A percentile compares a stretch with the other conserved stretches of the same genome.
Evolutionary conservation across 2,329 filamentous ascomycete genomes (phyloP).

Genomic region (Diaporthe sp.): DNA sequence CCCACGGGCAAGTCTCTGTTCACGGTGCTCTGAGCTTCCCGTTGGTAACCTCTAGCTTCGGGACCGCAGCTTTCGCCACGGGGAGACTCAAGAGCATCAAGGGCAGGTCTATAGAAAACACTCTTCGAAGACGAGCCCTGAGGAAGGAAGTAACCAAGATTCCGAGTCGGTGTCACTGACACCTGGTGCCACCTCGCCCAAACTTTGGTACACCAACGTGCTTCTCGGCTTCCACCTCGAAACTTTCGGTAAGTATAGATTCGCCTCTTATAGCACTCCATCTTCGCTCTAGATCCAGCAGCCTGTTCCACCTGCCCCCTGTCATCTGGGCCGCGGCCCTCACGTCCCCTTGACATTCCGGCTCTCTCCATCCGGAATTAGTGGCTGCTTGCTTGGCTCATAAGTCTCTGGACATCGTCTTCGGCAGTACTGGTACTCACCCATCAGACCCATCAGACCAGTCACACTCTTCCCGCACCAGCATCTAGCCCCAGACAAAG

Average conservation of each 20-base stretch:
- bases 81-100: not conserved
- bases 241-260: conserved; percentile 30
- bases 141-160: not conserved
- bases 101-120: not conserved
- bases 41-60: not conserved
- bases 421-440: conserved; percentile 24
- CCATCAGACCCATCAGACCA: conserved; percentile 7
- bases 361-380: conserved; percentile 34
- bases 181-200: conserved; percentile 12
- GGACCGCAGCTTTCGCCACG: too few relatives aligned
- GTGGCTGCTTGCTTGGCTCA: conserved; percentile 11
- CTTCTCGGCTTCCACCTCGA: conserved; percentile 24
- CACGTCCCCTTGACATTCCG: conserved; percentile 22
- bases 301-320: conserved; percentile 27
- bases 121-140: not conserved
- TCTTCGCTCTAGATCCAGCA: conserved; percentile 17
- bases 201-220: conserved; percentile 34
- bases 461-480: conserved; percentile 17
- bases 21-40: not conserved
- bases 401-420: not conserved
- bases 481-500: conserved; percentile 32
- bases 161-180: conserved; percentile 20
- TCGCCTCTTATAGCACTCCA: conserved; percentile 25
- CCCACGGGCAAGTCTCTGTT: not conserved
- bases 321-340: conserved; percentile 28